These are phyloP conservation scores for Monascus purpureus DNA, from an alignment of 495 filamentous ascomycete species.

Conservation along the genomic window DNA sequence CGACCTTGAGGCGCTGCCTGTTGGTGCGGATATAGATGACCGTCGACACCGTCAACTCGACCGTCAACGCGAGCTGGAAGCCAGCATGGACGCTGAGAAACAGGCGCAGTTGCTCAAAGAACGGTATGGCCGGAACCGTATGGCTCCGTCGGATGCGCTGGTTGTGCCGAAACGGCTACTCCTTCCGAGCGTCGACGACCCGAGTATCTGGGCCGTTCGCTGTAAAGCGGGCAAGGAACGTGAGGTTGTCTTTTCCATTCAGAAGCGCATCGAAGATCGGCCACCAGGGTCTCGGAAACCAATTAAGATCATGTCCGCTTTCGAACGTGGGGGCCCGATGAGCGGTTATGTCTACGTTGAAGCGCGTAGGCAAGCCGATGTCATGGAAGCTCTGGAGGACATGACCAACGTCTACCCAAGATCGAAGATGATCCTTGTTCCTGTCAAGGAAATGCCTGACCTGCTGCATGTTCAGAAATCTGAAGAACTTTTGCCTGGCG, in stretches of 20 bases:
- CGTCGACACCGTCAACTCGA: constrained; percentile 89
- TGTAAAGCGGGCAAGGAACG: constrained; percentile 92
- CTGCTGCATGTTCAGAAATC: constrained; percentile 79
- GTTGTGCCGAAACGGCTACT: constrained; percentile 76
- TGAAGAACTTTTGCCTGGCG: constrained; percentile 70
- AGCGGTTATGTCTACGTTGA: constrained; percentile 93
- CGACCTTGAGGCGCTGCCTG: constrained; percentile 69
- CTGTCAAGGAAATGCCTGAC: constrained; percentile 97
- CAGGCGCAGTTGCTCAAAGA: constrained; percentile 75
- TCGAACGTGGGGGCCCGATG: constrained; percentile 80
- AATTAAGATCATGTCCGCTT: constrained; percentile 69
- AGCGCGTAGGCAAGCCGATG: constrained; percentile 71
- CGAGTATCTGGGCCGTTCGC: constrained; percentile 86
- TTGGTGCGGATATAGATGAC: constrained; percentile 71
- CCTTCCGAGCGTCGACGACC: constrained; percentile 89
- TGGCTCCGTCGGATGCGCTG: constrained; percentile 41
- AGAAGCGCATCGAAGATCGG: constrained; percentile 74
- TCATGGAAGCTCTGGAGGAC: constrained; percentile 65
- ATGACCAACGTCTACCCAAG: constrained; percentile 76
- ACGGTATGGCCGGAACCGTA: constrained; percentile 58
- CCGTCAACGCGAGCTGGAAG: constrained; percentile 70
- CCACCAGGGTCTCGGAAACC: constrained; percentile 54
- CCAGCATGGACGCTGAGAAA: constrained; percentile 82
- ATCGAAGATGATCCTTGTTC: constrained; percentile 69
- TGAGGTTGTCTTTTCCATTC: constrained; percentile 73